Conservation (phyloP, 2,329 filamentous ascomycete species). For the Magnaporthiopsis incrustans region DNA sequence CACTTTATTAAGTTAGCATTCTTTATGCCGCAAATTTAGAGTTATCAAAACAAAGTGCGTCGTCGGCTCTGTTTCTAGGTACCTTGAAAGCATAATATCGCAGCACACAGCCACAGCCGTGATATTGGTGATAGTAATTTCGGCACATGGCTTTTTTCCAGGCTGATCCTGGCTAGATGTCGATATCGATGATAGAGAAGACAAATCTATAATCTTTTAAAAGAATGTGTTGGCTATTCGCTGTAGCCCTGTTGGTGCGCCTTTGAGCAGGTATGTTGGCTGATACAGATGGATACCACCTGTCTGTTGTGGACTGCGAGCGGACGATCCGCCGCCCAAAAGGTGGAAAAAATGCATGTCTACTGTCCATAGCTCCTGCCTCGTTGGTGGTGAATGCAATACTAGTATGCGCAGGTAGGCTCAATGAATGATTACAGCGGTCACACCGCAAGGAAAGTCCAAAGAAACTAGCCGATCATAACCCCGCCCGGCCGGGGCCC, state of each 20-base stretch:
- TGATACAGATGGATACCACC: too few species aligned
- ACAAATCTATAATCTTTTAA: not conserved
- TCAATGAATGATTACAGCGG: too few species aligned
- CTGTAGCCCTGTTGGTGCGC: too few species aligned
- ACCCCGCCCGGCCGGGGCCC: too few species aligned
- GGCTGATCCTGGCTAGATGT: too few species aligned
- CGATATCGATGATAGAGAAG: not conserved
- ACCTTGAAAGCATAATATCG: not conserved
- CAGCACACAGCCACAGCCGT: not conserved
- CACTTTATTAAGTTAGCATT: not conserved
- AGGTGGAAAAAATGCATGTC: too few species aligned
- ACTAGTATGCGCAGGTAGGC: not conserved
- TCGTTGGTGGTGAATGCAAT: not conserved
- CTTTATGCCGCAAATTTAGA: not conserved
- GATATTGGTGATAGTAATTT: not conserved
- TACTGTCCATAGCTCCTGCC: not conserved
- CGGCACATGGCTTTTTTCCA: not conserved
- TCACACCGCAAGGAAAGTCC: too few species aligned
- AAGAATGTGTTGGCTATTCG: not conserved
- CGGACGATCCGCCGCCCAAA: too few species aligned
- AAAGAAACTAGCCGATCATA: too few species aligned
- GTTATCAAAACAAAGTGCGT: not conserved
- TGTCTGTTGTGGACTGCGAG: too few species aligned
- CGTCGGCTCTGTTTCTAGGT: not conserved
- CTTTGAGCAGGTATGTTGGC: too few species aligned